Evolutionary conservation across 768 basidiomycete species (phyloP).

Genomic region (Boletus sp.): DNA sequence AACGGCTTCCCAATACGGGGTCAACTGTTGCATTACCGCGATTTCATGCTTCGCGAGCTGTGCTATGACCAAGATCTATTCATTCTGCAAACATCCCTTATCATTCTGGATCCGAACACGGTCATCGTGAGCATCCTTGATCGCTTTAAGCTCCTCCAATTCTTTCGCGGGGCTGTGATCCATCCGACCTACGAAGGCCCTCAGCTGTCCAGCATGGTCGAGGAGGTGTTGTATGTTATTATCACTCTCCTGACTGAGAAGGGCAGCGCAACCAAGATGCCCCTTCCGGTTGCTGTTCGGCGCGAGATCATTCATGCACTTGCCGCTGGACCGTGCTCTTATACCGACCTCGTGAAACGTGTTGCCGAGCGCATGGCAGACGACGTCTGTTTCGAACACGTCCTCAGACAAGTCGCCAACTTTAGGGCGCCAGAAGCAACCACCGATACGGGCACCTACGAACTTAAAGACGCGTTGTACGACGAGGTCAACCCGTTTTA

Average conservation of each 20-base stretch:
- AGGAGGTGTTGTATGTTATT: conserved; percentile 85
- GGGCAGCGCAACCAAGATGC: conserved; percentile 66
- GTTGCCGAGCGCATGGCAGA: conserved; percentile 89
- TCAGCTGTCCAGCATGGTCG: conserved; percentile 82
- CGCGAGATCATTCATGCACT: conserved; percentile 90
- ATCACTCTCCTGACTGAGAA: conserved; percentile 85
- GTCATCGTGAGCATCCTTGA: conserved; percentile 87
- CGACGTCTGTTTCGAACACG: conserved; percentile 74
- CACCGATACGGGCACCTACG: conserved; percentile 81
- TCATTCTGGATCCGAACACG: conserved; percentile 71
- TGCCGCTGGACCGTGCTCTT: conserved; percentile 82
- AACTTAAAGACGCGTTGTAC: conserved; percentile 77
- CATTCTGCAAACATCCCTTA: conserved; percentile 81
- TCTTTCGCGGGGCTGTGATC: conserved; percentile 63
- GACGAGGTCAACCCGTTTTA: conserved; percentile 95
- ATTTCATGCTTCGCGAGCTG: conserved; percentile 91
- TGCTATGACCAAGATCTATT: conserved; percentile 96
- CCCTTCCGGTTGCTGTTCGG: conserved; percentile 60
- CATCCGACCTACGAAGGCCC: conserved; percentile 62
- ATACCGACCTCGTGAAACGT: conserved; percentile 87
- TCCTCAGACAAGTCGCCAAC: conserved; percentile 72
- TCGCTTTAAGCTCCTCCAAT: conserved; percentile 77
- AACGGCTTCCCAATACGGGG: conserved; percentile 96
- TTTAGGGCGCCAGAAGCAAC: conserved; percentile 80
- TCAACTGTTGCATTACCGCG: conserved; percentile 92